These are phyloP conservation scores for Eragrostis nindensis DNA, from an alignment of 176 grass and related monocot species.

Conservation along the genomic window DNA sequence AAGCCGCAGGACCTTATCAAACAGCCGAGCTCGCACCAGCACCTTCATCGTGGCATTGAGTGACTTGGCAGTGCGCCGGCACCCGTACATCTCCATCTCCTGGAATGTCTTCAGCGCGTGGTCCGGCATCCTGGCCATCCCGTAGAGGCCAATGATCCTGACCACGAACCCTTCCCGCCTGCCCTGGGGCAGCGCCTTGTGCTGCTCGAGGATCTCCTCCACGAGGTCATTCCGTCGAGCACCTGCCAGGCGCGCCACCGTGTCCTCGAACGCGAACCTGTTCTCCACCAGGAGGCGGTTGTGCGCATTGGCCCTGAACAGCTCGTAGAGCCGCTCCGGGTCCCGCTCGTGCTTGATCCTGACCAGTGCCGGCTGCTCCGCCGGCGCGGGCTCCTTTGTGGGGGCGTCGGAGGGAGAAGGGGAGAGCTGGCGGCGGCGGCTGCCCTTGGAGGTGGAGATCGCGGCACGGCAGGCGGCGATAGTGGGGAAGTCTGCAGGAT, in stretches of 20 bases:
- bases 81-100: slow-evolving; percentile 73
- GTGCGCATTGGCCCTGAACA: slow-evolving; percentile 73
- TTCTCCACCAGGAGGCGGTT: slow-evolving; percentile 86
- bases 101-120: slow-evolving; percentile 71
- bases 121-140: slow-evolving; percentile 67
- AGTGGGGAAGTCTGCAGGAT: slow-evolving; percentile 64
- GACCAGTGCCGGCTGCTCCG: slow-evolving; percentile 50
- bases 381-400: neutral
- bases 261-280: slow-evolving; percentile 77
- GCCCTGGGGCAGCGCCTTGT: slow-evolving; percentile 82
- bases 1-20: slow-evolving; percentile 47
- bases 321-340: slow-evolving; percentile 77
- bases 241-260: slow-evolving; percentile 69
- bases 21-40: slow-evolving; percentile 47
- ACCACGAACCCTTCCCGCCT: slow-evolving; percentile 82
- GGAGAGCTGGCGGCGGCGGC: neutral
- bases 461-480: slow-evolving; percentile 71
- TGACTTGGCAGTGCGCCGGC: slow-evolving; percentile 73
- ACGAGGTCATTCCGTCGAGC: slow-evolving; percentile 82
- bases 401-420: neutral
- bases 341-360: slow-evolving; percentile 79
- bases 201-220: slow-evolving; percentile 87
- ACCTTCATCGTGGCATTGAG: slow-evolving; percentile 93
- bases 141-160: slow-evolving; percentile 77
- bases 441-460: slow-evolving; percentile 22